Conservation (phyloP, 2,329 filamentous ascomycete species). For the Colletotrichum karsti region DNA sequence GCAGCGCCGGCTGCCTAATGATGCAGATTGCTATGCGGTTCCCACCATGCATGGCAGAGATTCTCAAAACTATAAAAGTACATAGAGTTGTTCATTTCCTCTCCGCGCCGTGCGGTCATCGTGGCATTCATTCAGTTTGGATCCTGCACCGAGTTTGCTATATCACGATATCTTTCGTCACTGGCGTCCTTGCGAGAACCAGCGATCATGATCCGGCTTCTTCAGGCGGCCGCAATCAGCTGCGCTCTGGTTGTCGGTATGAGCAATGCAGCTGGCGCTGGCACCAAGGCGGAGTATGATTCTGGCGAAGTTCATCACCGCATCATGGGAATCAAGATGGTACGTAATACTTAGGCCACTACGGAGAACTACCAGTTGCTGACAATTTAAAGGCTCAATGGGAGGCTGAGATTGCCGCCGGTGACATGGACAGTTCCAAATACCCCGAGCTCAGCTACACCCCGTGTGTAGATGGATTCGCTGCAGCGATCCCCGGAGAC, state of each 20-base stretch:
- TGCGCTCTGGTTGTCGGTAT: constrained; percentile 32
- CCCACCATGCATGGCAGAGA: too few species aligned
- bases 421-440: constrained; percentile 42
- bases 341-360: neutral
- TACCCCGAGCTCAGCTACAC: constrained; percentile 49
- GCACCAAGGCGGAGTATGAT: constrained; percentile 32
- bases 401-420: constrained; percentile 41
- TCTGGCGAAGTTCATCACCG: constrained; percentile 32
- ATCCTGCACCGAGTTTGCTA: too few species aligned
- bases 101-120: too few species aligned
- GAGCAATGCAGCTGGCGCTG: constrained; percentile 32
- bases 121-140: too few species aligned
- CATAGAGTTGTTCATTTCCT: too few species aligned
- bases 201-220: constrained; percentile 32
- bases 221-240: constrained; percentile 28
- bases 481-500: constrained; percentile 53
- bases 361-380: neutral
- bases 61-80: too few species aligned
- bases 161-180: neutral
- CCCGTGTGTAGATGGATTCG: constrained; percentile 51
- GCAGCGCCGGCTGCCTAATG: neutral
- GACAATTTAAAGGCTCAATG: constrained; percentile 40
- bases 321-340: constrained; percentile 37
- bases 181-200: neutral
- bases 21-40: too few species aligned